A percentile compares a stretch with the other conserved stretches of the same genome.
These are phyloP conservation scores for Trichocladium antarcticum DNA, from an alignment of 495 filamentous ascomycete species.

Conservation along the genomic window DNA sequence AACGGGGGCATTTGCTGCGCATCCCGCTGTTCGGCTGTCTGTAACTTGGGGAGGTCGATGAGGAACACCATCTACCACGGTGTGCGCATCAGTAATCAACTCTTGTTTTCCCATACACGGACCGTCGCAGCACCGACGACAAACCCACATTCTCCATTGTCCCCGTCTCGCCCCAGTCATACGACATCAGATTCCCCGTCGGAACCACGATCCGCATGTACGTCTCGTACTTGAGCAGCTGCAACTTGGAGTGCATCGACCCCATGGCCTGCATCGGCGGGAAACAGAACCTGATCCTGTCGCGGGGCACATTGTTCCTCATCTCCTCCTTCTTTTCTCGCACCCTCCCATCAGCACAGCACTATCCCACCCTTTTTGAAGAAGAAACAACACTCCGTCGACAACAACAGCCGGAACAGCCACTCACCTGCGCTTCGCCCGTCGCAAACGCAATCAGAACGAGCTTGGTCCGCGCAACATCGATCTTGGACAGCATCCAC, in stretches of 20 bases:
- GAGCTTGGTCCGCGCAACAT: conserved; percentile 29
- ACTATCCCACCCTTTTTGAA: not conserved
- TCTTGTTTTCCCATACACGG: not conserved
- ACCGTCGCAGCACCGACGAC: not conserved
- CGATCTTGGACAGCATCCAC: conserved; percentile 34
- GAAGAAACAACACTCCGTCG: not conserved
- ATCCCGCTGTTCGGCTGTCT: conserved; percentile 19
- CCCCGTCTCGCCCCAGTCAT: conserved; percentile 77
- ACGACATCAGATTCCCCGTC: conserved; percentile 65
- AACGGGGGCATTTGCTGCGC: conserved; percentile 46
- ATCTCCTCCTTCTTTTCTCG: conserved; percentile 39
- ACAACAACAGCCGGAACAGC: not conserved
- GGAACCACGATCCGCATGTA: conserved; percentile 69
- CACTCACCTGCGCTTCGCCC: conserved; percentile 38
- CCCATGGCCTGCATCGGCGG: conserved; percentile 49
- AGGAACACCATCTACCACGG: conserved; percentile 55
- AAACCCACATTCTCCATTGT: conserved; percentile 63
- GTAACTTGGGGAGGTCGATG: conserved; percentile 64
- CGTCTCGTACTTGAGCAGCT: conserved; percentile 59
- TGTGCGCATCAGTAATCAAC: not conserved
- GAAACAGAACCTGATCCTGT: conserved; percentile 57
- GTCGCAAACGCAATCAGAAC: conserved; percentile 33
- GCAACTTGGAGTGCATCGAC: conserved; percentile 81
- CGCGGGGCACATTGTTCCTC: conserved; percentile 33
- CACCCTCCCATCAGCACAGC: conserved; percentile 18